phyloP scores from a whole-genome alignment of 1,284 basidiomycete genomes.

The Pisolithus thermaeus region DNA sequence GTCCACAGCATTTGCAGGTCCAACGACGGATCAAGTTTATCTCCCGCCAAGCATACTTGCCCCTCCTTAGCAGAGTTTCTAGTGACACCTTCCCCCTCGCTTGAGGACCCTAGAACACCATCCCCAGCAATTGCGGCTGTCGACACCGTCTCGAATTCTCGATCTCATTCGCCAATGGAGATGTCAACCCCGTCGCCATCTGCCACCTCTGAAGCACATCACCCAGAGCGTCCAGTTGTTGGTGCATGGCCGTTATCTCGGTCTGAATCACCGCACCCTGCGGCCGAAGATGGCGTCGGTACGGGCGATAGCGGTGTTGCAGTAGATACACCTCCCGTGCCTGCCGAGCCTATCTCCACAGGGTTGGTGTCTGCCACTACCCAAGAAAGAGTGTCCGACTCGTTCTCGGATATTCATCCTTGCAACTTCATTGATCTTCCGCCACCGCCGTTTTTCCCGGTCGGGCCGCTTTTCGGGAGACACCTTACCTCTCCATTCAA shows the following conservation, averaged over 20 bases:
- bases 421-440: slow-evolving; percentile 17
- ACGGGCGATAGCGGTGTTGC: slow-evolving; percentile 7
- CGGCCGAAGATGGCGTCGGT: slow-evolving; percentile 10
- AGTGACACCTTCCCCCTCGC: slow-evolving; percentile 11
- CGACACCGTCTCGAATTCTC: slow-evolving; percentile 20
- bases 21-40: slow-evolving; percentile 3
- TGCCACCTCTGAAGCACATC: slow-evolving; percentile 12
- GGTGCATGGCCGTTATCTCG: slow-evolving; percentile 31
- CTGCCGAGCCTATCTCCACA: slow-evolving; percentile 1
- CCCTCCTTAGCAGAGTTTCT: slow-evolving; percentile 12
- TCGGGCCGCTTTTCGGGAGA: slow-evolving; percentile 16
- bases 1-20: slow-evolving; percentile 25
- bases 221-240: slow-evolving; percentile 24
- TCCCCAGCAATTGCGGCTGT: slow-evolving; percentile 14
- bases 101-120: slow-evolving; percentile 14
- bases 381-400: slow-evolving; percentile 1
- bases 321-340: neutral
- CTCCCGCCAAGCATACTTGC: slow-evolving; percentile 8
- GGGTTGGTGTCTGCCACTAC: slow-evolving; percentile 1
- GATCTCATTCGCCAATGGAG: slow-evolving; percentile 45
- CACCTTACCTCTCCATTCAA: slow-evolving; percentile 4
- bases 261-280: slow-evolving; percentile 19
- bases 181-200: slow-evolving; percentile 34
- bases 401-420: slow-evolving; percentile 8
- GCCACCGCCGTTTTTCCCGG: slow-evolving; percentile 15